phyloP scores from a whole-genome alignment of 148 eudicot species.

The Silene latifolia region DNA sequence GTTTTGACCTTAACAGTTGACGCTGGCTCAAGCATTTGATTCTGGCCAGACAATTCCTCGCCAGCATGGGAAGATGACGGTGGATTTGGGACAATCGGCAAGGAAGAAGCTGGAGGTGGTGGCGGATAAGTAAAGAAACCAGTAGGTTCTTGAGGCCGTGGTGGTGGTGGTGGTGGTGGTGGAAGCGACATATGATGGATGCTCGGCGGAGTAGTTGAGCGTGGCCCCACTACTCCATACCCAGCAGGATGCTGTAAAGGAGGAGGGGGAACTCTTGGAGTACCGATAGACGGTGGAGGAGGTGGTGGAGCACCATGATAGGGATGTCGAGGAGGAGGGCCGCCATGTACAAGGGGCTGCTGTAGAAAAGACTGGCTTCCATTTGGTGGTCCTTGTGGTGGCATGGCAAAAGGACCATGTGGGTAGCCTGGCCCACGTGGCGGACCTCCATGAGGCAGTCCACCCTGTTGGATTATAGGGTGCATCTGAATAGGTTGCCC shows the following conservation, averaged over 20 bases:
- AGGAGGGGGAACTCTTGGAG: conserved; percentile 19
- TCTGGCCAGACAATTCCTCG: conserved; percentile 18
- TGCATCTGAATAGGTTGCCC: conserved; percentile 33
- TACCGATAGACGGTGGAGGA: conserved; percentile 26
- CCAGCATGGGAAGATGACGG: conserved; percentile 28
- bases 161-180: conserved; percentile 35
- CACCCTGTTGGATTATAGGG: conserved; percentile 36
- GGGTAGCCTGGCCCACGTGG: conserved; percentile 36
- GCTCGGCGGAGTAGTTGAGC: conserved; percentile 31
- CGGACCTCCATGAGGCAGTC: conserved; percentile 28
- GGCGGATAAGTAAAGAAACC: conserved; percentile 27
- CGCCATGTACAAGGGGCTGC: conserved; percentile 37
- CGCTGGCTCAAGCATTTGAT: conserved; percentile 22
- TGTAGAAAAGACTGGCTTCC: conserved; percentile 37
- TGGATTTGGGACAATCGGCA: conserved; percentile 43
- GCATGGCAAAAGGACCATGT: conserved; percentile 32
- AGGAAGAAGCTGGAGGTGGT: conserved; percentile 48
- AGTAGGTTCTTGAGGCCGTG: conserved; percentile 35
- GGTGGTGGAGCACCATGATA: conserved; percentile 33
- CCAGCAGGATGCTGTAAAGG: conserved; percentile 21
- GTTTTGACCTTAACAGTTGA: conserved; percentile 22
- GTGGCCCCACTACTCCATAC: conserved; percentile 31
- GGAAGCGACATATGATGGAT: conserved; percentile 28
- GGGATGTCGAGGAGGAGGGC: conserved; percentile 29
- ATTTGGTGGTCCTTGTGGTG: conserved; percentile 36